These are phyloP conservation scores for Cymbopogon flexuosus DNA, from an alignment of 202 grass and related monocot species.

Conservation along the genomic window DNA sequence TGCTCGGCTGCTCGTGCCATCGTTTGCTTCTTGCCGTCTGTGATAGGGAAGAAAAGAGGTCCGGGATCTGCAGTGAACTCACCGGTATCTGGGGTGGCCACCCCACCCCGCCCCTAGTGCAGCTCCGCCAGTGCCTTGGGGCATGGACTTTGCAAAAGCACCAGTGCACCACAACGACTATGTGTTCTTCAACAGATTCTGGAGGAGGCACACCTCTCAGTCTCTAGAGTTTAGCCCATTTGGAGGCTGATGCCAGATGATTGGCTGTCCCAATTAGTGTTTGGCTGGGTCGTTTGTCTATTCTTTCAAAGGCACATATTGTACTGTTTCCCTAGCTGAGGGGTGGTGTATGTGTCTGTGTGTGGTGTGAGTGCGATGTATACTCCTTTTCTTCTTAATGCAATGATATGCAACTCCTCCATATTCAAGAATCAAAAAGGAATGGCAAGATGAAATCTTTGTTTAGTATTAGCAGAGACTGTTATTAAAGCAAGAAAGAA, in stretches of 20 bases:
- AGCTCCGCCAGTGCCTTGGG: neutral
- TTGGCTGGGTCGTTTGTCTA: neutral
- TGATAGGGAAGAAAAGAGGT: too few relatives aligned
- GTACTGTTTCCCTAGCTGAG: neutral
- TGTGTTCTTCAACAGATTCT: neutral
- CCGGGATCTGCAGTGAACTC: neutral
- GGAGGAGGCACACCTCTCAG: neutral
- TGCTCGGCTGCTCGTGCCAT: too few relatives aligned
- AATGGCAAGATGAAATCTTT: neutral
- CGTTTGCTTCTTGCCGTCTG: too few relatives aligned
- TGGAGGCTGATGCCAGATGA: neutral
- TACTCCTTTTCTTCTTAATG: neutral
- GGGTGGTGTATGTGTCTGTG: neutral
- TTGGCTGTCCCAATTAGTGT: neutral
- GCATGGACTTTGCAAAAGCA: neutral
- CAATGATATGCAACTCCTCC: neutral
- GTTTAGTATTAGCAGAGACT: conserved; percentile 5
- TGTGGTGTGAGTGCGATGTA: neutral
- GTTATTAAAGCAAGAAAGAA: neutral
- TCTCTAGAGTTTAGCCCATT: neutral
- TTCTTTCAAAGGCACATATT: neutral
- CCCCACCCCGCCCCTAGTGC: too few relatives aligned
- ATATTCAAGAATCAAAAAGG: neutral
- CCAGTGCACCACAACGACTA: neutral
- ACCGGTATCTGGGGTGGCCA: too few relatives aligned